Percentiles rank a stretch among this genome's conserved stretches.
phyloP scores from a whole-genome alignment of 2,329 filamentous ascomycete species.

The Sarocladium strictum region DNA sequence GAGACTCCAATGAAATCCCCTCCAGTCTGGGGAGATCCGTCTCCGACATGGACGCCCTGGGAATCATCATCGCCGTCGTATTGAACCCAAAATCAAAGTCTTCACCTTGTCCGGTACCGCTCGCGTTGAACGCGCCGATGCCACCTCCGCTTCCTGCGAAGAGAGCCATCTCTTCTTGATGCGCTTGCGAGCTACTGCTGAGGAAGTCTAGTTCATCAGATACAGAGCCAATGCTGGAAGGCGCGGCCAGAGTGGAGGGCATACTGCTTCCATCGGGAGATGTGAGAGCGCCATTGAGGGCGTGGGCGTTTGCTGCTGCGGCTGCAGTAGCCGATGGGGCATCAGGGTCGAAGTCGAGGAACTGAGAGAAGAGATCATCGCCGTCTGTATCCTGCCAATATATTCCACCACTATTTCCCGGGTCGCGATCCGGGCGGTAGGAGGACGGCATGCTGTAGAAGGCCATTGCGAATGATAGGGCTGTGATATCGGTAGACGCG shows the following conservation, averaged over 20 bases:
- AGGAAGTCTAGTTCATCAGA: constrained; percentile 7
- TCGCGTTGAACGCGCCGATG: neutral
- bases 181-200: constrained; percentile 4
- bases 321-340: neutral
- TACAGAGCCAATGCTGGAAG: constrained; percentile 5
- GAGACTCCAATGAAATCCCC: constrained; percentile 39
- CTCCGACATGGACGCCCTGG: constrained; percentile 37
- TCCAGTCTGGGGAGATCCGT: constrained; percentile 41
- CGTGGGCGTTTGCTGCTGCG: neutral
- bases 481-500: neutral
- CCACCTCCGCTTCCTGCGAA: constrained; percentile 5
- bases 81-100: constrained; percentile 3
- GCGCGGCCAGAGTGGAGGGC: neutral
- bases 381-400: constrained; percentile 8
- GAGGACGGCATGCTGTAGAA: constrained; percentile 8
- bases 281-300: neutral
- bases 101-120: neutral
- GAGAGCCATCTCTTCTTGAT: constrained; percentile 7
- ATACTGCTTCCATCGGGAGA: constrained; percentile 4
- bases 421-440: neutral
- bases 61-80: constrained; percentile 9
- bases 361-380: constrained; percentile 8
- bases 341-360: constrained; percentile 8
- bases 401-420: neutral
- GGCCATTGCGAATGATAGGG: neutral